Evolutionary conservation across 257 asterid genomes (phyloP), one percentile per base, ranked within the genome.

Genomic region (Eucommia ulmoides): DNA sequence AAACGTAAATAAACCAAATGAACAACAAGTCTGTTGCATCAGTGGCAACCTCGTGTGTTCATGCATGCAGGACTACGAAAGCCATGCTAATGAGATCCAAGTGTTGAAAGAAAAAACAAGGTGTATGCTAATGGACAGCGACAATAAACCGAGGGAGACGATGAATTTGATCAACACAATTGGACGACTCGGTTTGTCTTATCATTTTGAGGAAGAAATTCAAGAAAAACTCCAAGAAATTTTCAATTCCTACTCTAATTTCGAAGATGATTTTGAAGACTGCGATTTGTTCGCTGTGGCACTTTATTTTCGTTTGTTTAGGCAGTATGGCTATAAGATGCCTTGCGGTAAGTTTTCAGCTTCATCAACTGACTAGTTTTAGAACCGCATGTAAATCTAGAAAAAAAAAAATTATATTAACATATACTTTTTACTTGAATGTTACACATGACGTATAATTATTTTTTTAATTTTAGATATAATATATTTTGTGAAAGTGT

Each of bases 321-420:
- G 64, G 1, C 64, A 58, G 50, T 56, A 58, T 41, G 57, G 64
- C 16, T 58, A 59, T 42, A 52, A 52, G 17, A 38, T 59, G 17
- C 50, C 64, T 23, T 49, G 26, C 0, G 57, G 64, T 59, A 59
- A 7, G n/a, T n/a, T n/a, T n/a, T n/a, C n/a, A n/a, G n/a, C n/a
- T n/a, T n/a, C n/a, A n/a, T n/a, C n/a, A n/a, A n/a, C n/a, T n/a
- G n/a, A n/a, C n/a, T n/a, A n/a, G n/a, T n/a, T n/a, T n/a, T n/a
- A n/a, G n/a, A n/a, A n/a, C n/a, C n/a, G n/a, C n/a, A n/a, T n/a
- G n/a, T n/a, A n/a, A n/a, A n/a, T n/a, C n/a, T n/a, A n/a, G n/a
- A n/a, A n/a, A n/a, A n/a, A n/a, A n/a, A n/a, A n/a, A n/a, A n/a
- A n/a, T n/a, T n/a, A n/a, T n/a, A n/a, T n/a, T n/a, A n/a, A n/a